Percentiles rank a stretch among this genome's conserved stretches.
Evolutionary conservation across 176 grass and related monocot genomes (phyloP).

Genomic region (Chrysopogon serrulatus): DNA sequence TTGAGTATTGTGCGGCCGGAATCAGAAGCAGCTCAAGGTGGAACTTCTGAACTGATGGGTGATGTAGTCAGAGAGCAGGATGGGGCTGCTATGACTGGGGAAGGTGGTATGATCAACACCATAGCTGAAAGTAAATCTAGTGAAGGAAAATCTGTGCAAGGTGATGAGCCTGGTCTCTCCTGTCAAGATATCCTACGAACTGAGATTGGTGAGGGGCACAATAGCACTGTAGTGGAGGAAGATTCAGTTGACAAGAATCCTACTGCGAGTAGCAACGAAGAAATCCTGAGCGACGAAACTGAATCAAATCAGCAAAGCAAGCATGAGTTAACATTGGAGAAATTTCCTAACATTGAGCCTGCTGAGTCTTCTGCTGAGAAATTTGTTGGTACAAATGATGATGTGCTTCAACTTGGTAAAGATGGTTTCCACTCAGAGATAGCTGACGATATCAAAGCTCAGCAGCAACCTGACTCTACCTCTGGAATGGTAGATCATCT

Average conservation of each 20-base stretch:
- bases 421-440: background rate
- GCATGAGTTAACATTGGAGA: background rate
- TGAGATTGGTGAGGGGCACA: background rate
- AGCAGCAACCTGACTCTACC: slow-evolving; percentile 17
- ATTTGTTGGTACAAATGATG: background rate
- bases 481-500: slow-evolving; percentile 17
- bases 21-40: background rate
- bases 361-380: background rate
- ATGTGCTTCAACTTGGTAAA: background rate
- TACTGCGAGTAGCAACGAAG: background rate
- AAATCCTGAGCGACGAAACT: background rate
- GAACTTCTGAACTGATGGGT: background rate
- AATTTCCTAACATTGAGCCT: background rate
- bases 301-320: background rate
- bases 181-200: slow-evolving; percentile 4
- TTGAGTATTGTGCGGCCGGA: background rate
- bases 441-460: background rate
- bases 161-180: background rate
- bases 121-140: background rate
- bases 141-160: background rate
- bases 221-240: background rate
- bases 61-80: background rate
- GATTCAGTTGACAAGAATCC: background rate
- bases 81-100: slow-evolving; percentile 2
- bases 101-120: background rate